Conservation (phyloP, 495 filamentous ascomycete genomes). For the Acidiella bohemica region DNA sequence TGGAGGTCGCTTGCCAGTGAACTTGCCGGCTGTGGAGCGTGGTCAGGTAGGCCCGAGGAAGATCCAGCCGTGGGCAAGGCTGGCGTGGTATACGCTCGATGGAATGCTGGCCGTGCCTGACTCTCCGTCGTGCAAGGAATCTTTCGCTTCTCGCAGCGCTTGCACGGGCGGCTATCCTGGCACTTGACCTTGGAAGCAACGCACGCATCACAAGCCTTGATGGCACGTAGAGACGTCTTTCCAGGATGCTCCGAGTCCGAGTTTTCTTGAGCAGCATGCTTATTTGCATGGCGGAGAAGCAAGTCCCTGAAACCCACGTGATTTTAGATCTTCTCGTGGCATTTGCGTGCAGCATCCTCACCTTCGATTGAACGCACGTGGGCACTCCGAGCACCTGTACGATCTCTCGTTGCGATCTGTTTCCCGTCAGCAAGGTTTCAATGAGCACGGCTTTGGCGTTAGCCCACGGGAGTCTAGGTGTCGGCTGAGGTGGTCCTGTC, state of each 20-base stretch:
- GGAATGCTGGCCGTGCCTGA: no score
- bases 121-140: not conserved
- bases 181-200: slow-evolving; percentile 18
- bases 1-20: no score
- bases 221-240: not conserved
- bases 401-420: slow-evolving; percentile 4
- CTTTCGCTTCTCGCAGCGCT: not conserved
- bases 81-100: no score
- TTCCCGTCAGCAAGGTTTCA: not conserved
- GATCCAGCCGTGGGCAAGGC: no score
- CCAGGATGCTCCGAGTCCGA: not conserved
- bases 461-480: slow-evolving; percentile 13
- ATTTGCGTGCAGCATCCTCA: no score
- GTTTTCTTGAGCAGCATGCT: not conserved
- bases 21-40: no score
- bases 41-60: no score
- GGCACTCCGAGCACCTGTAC: not conserved
- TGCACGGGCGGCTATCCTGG: slow-evolving; percentile 21
- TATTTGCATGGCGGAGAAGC: not conserved
- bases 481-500: slow-evolving; percentile 19
- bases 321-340: no score
- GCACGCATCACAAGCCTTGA: slow-evolving; percentile 21
- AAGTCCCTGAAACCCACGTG: slow-evolving; percentile 6
- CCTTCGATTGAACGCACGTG: slow-evolving; percentile 3
- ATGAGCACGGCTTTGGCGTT: not conserved